Conservation (phyloP, 805 yeast species). For the Candida broadrunensis region DNA sequence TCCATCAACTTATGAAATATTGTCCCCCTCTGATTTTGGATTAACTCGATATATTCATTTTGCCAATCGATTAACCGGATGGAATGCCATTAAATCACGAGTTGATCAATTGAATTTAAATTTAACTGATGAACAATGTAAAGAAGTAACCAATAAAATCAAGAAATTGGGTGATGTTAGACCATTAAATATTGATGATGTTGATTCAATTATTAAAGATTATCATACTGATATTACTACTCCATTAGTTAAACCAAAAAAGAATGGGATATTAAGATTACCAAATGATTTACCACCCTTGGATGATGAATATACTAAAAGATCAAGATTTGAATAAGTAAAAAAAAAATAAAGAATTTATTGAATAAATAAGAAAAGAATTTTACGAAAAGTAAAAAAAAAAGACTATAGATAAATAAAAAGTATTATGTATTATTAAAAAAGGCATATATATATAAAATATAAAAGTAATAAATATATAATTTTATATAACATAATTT, state of each 20-base stretch:
- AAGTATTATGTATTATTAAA: background rate
- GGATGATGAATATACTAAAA: slow-evolving; percentile 2
- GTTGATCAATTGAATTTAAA: slow-evolving; percentile 93
- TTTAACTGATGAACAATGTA: slow-evolving; percentile 87
- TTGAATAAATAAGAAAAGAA: background rate
- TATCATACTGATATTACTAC: slow-evolving; percentile 65
- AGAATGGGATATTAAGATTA: slow-evolving; percentile 2
- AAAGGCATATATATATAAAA: background rate
- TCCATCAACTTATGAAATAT: slow-evolving; percentile 97
- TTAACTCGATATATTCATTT: slow-evolving; percentile 94
- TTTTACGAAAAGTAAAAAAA: too few species aligned
- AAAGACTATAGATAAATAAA: too few species aligned
- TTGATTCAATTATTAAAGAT: slow-evolving; percentile 93
- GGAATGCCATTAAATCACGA: slow-evolving; percentile 98
- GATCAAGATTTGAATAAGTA: slow-evolving; percentile 2
- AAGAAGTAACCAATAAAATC: slow-evolving; percentile 91
- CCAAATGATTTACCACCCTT: slow-evolving; percentile 6
- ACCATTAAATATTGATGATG: slow-evolving; percentile 93
- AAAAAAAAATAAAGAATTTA: background rate
- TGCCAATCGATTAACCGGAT: slow-evolving; percentile 96
- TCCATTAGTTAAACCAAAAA: slow-evolving; percentile 1
- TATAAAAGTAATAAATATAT: background rate
- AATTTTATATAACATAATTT: too few species aligned
- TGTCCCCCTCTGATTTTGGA: slow-evolving; percentile 94
- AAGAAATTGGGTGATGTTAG: slow-evolving; percentile 94